Evolutionary conservation across 768 basidiomycete genomes (phyloP).

Genomic region (Cytidiella melzeri): DNA sequence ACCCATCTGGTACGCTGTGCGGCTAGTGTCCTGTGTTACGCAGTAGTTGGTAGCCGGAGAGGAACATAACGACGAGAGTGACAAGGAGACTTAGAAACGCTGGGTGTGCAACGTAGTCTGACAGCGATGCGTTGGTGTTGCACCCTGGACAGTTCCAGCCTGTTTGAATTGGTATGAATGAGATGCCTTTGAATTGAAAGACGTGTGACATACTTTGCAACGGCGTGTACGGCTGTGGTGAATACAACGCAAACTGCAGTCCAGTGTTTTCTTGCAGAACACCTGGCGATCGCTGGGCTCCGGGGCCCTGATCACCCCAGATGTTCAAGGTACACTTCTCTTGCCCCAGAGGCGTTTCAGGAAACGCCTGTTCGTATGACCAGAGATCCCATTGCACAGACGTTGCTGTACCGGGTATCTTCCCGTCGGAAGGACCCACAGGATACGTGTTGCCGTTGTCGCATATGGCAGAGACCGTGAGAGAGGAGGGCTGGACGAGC

Average conservation of each 20-base stretch:
- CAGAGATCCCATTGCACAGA: constrained; percentile 76
- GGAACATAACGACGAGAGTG: constrained; percentile 55
- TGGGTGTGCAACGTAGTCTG: constrained; percentile 39
- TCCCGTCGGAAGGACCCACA: constrained; percentile 71
- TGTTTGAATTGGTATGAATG: constrained; percentile 20
- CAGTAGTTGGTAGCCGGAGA: constrained; percentile 59
- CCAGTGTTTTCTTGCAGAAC: constrained; percentile 62
- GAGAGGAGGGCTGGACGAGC: constrained; percentile 58
- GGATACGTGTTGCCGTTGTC: constrained; percentile 88
- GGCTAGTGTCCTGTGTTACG: constrained; percentile 27
- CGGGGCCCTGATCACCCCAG: constrained; percentile 74
- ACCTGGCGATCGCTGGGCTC: constrained; percentile 52
- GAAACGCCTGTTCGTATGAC: constrained; percentile 58
- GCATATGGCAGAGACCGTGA: constrained; percentile 79
- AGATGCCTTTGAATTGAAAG: no score
- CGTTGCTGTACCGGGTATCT: constrained; percentile 67
- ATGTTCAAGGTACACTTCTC: constrained; percentile 76
- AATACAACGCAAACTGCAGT: constrained; percentile 80
- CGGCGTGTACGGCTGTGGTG: constrained; percentile 65
- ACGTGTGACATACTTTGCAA: constrained; percentile 36
- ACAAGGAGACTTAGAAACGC: constrained; percentile 48
- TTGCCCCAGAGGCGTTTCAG: constrained; percentile 64
- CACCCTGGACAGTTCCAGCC: constrained; percentile 55
- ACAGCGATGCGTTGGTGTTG: constrained; percentile 33
- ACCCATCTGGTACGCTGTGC: no score